Percentiles rank a stretch among this genome's conserved stretches.
Conservation (phyloP, 1,139 yeast species). For the Magnusiomyces magnusii region DNA sequence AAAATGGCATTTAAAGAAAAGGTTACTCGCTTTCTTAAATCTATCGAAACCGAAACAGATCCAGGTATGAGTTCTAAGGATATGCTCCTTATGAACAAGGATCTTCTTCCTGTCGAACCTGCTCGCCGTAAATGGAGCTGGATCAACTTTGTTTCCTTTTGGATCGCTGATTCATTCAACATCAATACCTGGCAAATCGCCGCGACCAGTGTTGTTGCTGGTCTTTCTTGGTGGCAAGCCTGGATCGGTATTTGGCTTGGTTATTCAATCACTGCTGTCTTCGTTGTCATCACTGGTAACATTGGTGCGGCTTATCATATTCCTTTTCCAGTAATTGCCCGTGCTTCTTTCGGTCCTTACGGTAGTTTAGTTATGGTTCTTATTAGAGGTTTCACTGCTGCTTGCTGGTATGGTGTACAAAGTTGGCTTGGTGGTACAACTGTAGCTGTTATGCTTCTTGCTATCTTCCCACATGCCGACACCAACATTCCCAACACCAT, state of each 20-base stretch:
- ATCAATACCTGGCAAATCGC: constrained; percentile 91
- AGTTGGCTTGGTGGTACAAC: constrained; percentile 79
- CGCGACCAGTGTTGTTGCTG: constrained; percentile 66
- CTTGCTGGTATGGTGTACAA: constrained; percentile 82
- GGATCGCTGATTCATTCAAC: constrained; percentile 85
- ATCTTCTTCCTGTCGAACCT: constrained; percentile 67
- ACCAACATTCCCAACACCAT: constrained; percentile 39
- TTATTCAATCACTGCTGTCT: constrained; percentile 29
- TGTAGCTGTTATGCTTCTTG: constrained; percentile 47
- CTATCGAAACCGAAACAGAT: constrained; percentile 21
- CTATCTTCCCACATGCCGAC: constrained; percentile 39
- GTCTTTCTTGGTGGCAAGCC: constrained; percentile 83
- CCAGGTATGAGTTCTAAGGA: constrained; percentile 20
- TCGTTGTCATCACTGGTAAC: constrained; percentile 32
- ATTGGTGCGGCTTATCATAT: constrained; percentile 36
- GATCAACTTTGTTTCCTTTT: constrained; percentile 69
- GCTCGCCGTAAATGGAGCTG: constrained; percentile 66
- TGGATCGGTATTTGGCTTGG: constrained; percentile 75
- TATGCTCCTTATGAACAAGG: constrained; percentile 51
- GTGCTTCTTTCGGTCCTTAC: constrained; percentile 35
- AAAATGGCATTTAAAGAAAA: constrained; percentile 9
- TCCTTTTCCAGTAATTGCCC: constrained; percentile 35
- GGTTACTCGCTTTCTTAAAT: constrained; percentile 1
- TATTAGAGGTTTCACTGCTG: constrained; percentile 57
- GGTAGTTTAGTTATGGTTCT: constrained; percentile 36